Conservation (phyloP, 306 rosid genomes). For the Fagus sylvatica region DNA sequence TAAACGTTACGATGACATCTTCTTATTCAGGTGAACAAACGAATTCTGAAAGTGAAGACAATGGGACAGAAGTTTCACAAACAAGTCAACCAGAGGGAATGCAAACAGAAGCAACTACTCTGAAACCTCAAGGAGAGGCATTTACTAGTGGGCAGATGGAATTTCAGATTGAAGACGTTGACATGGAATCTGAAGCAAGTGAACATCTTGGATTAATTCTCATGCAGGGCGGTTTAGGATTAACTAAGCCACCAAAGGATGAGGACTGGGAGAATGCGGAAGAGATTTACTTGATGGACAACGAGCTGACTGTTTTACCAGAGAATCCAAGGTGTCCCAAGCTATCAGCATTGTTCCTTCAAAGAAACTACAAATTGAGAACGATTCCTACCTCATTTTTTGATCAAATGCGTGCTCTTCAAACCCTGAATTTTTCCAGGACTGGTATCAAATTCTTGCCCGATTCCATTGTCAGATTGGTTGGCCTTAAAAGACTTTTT, state of each 20-base stretch:
- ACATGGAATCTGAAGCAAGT: not conserved
- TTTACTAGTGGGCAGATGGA: too few relatives aligned
- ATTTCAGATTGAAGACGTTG: too few relatives aligned
- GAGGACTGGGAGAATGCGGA: not conserved
- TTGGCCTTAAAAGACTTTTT: not conserved
- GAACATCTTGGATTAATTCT: not conserved
- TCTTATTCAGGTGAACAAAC: not conserved
- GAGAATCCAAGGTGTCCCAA: not conserved
- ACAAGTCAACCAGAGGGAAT: too few relatives aligned
- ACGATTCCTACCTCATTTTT: constrained; percentile 13
- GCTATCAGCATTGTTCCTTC: not conserved
- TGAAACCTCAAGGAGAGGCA: not conserved
- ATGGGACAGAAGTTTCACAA: not conserved
- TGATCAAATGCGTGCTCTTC: not conserved
- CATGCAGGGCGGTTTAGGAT: not conserved
- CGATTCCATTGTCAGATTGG: not conserved
- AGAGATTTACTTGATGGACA: not conserved
- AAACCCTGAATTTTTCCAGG: constrained; percentile 2
- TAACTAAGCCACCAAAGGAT: not conserved
- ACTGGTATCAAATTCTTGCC: not conserved
- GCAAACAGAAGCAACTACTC: too few relatives aligned
- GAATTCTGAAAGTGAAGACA: not conserved
- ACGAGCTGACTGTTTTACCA: not conserved
- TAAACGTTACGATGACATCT: too few relatives aligned
- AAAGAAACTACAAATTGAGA: not conserved